A percentile compares a stretch with the other conserved stretches of the same genome.
Conservation (phyloP, 495 filamentous ascomycete species). For the Daldinia grandis region DNA sequence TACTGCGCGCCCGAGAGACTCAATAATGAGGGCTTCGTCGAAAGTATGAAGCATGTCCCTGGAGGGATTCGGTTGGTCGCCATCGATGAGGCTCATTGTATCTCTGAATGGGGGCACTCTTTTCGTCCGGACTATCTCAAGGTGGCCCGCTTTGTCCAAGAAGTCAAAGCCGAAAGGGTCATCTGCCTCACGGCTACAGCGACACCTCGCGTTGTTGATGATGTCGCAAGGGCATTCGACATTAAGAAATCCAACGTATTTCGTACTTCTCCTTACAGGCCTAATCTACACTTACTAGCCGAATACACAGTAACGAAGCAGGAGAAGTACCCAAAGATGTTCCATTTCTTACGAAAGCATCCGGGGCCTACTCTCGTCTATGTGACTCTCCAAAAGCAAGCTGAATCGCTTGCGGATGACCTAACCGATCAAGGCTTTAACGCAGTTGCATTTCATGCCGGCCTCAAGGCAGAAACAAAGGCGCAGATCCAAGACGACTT, state of each 20-base stretch:
- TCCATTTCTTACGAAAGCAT: conserved; percentile 57
- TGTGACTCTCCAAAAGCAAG: conserved; percentile 61
- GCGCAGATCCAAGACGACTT: conserved; percentile 60
- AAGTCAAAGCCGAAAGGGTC: conserved; percentile 65
- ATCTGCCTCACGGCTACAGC: conserved; percentile 68
- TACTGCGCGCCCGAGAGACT: conserved; percentile 67
- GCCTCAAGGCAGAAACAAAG: conserved; percentile 55
- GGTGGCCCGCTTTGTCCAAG: conserved; percentile 65
- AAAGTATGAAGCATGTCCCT: conserved; percentile 58
- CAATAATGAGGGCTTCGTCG: conserved; percentile 66
- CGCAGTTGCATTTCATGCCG: conserved; percentile 61
- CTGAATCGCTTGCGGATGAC: conserved; percentile 53
- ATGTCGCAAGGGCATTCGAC: conserved; percentile 61
- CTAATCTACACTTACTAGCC: conserved; percentile 62
- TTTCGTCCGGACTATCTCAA: conserved; percentile 68
- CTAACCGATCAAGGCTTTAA: conserved; percentile 50
- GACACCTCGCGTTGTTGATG: conserved; percentile 61
- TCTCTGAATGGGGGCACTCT: conserved; percentile 69
- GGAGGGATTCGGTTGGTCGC: conserved; percentile 65
- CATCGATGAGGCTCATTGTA: conserved; percentile 68
- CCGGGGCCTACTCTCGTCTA: conserved; percentile 65
- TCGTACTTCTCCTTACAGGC: conserved; percentile 63
- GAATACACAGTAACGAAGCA: conserved; percentile 50
- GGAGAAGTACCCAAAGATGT: conserved; percentile 56
- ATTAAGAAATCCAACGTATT: conserved; percentile 59